These are phyloP conservation scores for Funneliformis mosseae DNA, from an alignment of 192 early-diverging fungal species.

Conservation along the genomic window DNA sequence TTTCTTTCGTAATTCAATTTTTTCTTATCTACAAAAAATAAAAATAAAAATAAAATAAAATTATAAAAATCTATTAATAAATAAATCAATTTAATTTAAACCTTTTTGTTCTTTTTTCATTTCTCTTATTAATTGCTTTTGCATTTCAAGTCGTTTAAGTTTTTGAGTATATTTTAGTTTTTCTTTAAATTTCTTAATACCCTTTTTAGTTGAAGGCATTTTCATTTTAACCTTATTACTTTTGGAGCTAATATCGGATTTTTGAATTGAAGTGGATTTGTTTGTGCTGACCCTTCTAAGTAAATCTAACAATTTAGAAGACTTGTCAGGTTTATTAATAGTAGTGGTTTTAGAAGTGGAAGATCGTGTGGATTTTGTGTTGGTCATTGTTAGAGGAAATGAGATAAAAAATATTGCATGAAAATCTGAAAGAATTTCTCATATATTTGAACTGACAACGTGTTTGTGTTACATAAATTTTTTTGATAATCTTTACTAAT, in stretches of 20 bases:
- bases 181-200: conserved; percentile 11
- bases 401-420: no score
- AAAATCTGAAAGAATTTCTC: no score
- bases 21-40: neutral
- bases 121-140: neutral
- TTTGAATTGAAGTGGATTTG: neutral
- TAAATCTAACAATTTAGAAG: neutral
- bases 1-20: conserved; percentile 3
- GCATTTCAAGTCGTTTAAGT: neutral
- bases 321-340: neutral
- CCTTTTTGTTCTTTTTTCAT: neutral
- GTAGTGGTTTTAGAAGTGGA: neutral
- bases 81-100: neutral
- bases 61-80: no score
- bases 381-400: neutral
- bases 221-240: neutral
- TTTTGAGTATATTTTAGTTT: neutral
- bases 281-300: neutral
- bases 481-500: no score
- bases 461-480: no score
- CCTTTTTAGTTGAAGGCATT: conserved; percentile 3
- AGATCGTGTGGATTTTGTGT: neutral
- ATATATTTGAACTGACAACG: no score
- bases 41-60: no score
- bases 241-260: neutral